Base-by-base conservation (phyloP, 108 stramenopile genomes). In the Craspedostauros australis region DNA sequence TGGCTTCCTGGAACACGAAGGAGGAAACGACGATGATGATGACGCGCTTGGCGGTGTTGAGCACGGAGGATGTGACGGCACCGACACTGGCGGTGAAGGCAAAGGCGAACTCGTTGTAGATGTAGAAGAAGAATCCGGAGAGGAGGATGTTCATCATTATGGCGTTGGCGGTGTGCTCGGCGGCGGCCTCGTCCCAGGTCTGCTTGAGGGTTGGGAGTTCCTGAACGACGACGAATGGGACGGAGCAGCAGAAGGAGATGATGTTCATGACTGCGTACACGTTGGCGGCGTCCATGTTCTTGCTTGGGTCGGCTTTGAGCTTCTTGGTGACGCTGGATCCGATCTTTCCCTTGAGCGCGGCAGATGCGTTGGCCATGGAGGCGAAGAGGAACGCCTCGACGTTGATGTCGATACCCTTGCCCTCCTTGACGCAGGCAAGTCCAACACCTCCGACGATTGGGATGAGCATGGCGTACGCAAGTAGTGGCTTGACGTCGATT, bases 61-160 rank as follows among this genome's bases (percentile, higher is more conserved):
- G 63, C 9, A 92, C 90, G 19, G 90, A 87, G 6, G 79, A 81
- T 16, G 88, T 90, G 45, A 91, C 84, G 29, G 88, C 78, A 50
- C 86, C 84, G 24, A 95, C 93, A 31, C 70, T 57, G 50, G 82
- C 70, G 40, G 93, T 85, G 58, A 93, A 93, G 22, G 93, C 80
- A 68, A 93, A 95, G 49, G 95, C 95, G 37, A 92, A 88, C 59
- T 96, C 95, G 37, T 96, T 96, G 88, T 96, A 96, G 46, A 93
- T 66, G 79, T 96, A 96, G 59, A 91, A 96, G 75, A 89, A 93
- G 47, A 96, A 82, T 40, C 94, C 96, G 33, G 79, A 81, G 21
- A 86, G 44, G 27, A 80, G 50, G 43, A 90, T 81, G 69, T 90
- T 90, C 33, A 23, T 70, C 39, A 81, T 54, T 21, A 90, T 38